A percentile compares a stretch with the other conserved stretches of the same genome.
Evolutionary conservation across 768 basidiomycete genomes (phyloP).

Genomic region (Infundibulicybe gibba): DNA sequence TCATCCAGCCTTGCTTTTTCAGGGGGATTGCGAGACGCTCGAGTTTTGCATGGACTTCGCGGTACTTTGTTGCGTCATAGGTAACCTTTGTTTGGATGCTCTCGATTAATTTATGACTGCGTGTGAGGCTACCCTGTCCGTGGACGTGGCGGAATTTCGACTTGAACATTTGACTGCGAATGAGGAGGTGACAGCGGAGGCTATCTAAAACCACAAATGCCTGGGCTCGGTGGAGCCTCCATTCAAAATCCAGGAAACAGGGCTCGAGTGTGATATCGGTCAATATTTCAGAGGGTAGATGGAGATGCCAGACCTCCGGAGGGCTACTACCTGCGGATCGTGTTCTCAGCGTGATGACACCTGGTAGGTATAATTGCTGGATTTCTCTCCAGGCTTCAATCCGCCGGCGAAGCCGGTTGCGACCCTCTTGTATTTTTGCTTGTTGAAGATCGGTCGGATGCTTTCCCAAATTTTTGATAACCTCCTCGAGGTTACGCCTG

Average conservation of each 20-base stretch:
- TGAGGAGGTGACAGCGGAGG: conserved; percentile 22
- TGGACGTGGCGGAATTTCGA: conserved; percentile 21
- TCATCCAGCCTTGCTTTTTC: background rate
- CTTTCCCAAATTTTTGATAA: conserved; percentile 7
- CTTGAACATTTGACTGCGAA: conserved; percentile 21
- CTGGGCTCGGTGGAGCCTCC: conserved; percentile 21
- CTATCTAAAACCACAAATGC: conserved; percentile 21
- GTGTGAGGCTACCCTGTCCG: conserved; percentile 20
- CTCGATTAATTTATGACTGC: conserved; percentile 6
- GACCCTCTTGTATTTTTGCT: conserved; percentile 19
- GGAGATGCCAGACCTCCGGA: background rate
- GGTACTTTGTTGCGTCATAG: conserved; percentile 18
- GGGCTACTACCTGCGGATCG: background rate
- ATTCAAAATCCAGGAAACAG: conserved; percentile 17
- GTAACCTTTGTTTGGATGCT: conserved; percentile 12
- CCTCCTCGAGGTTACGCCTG: conserved; percentile 11
- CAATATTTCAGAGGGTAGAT: background rate
- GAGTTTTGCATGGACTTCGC: conserved; percentile 21
- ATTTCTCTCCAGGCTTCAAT: conserved; percentile 22
- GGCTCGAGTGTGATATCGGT: background rate
- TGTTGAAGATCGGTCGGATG: conserved; percentile 24
- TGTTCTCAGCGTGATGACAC: background rate
- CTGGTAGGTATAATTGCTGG: conserved; percentile 25
- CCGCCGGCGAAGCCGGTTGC: conserved; percentile 13
- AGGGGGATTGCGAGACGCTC: conserved; percentile 22